These are phyloP conservation scores for Fusarium miscanthi DNA, from an alignment of 2,329 filamentous ascomycete species.

Conservation along the genomic window DNA sequence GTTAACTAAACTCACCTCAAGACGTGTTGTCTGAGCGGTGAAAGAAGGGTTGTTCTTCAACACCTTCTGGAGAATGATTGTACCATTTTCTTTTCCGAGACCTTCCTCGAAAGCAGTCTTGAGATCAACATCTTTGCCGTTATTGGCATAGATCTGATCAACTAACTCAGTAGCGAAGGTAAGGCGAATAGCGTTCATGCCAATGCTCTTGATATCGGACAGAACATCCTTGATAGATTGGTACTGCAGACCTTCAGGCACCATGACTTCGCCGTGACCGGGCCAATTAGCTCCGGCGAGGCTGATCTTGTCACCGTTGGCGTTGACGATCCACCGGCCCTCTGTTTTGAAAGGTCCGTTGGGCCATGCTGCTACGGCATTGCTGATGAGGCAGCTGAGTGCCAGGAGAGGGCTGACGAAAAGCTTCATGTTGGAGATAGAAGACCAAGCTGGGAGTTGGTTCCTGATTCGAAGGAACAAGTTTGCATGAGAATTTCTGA, in stretches of 20 bases:
- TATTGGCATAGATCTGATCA: slow-evolving; percentile 65
- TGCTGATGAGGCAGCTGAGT: slow-evolving; percentile 10
- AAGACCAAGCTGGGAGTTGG: background rate
- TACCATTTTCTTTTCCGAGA: slow-evolving; percentile 65
- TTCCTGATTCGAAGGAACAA: no score
- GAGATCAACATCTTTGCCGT: slow-evolving; percentile 59
- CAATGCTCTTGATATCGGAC: slow-evolving; percentile 66
- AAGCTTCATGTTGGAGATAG: background rate
- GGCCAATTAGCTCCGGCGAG: slow-evolving; percentile 72
- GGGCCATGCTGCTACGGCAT: slow-evolving; percentile 30
- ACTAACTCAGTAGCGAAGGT: slow-evolving; percentile 74
- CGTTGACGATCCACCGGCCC: slow-evolving; percentile 57
- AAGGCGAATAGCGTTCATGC: slow-evolving; percentile 72
- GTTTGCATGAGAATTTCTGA: fast-evolving
- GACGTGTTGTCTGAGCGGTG: slow-evolving; percentile 62
- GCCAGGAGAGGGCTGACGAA: slow-evolving; percentile 3
- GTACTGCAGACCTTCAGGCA: slow-evolving; percentile 73
- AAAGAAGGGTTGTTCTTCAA: slow-evolving; percentile 68
- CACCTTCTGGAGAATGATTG: slow-evolving; percentile 61
- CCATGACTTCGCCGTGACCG: slow-evolving; percentile 70
- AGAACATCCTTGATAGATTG: slow-evolving; percentile 66
- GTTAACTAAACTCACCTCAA: slow-evolving; percentile 52
- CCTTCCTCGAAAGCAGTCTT: slow-evolving; percentile 57
- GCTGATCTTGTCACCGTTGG: slow-evolving; percentile 51
- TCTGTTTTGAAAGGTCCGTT: slow-evolving; percentile 52